Conservation (phyloP, 345 rosid genomes). For the Melaleuca quinquenervia region DNA sequence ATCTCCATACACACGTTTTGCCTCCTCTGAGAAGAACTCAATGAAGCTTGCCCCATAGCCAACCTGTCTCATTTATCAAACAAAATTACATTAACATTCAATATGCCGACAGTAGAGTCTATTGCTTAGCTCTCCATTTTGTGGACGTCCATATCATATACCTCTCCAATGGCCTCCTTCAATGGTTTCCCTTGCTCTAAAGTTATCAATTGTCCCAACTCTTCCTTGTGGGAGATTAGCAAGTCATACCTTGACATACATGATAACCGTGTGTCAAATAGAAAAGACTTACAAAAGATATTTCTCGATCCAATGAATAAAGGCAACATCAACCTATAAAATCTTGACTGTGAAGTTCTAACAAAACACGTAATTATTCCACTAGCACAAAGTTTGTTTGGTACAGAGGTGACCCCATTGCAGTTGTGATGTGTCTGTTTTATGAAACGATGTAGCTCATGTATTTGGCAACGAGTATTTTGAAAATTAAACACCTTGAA, state of each 20-base stretch:
- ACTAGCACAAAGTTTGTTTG: background rate
- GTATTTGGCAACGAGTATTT: background rate
- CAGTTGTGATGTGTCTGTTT: background rate
- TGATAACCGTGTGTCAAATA: background rate
- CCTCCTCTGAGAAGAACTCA: constrained; percentile 93
- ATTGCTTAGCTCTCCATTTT: background rate
- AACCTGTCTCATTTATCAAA: constrained; percentile 38
- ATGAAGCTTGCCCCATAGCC: constrained; percentile 82
- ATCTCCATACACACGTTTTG: constrained; percentile 89
- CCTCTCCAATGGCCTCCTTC: constrained; percentile 93
- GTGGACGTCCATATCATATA: constrained; percentile 6
- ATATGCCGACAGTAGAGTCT: background rate
- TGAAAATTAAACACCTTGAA: background rate
- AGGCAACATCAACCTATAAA: background rate
- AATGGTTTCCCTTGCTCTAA: constrained; percentile 97
- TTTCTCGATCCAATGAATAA: background rate
- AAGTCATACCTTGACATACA: constrained; percentile 65
- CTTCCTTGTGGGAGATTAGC: constrained; percentile 73
- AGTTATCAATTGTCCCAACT: constrained; percentile 88
- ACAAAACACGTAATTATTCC: background rate
- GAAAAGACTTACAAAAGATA: background rate
- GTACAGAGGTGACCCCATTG: background rate
- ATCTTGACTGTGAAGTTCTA: background rate
- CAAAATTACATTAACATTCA: background rate
- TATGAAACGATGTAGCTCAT: background rate